Evolutionary conservation across 345 rosid genomes (phyloP).

Genomic region (Dovyalis caffra): DNA sequence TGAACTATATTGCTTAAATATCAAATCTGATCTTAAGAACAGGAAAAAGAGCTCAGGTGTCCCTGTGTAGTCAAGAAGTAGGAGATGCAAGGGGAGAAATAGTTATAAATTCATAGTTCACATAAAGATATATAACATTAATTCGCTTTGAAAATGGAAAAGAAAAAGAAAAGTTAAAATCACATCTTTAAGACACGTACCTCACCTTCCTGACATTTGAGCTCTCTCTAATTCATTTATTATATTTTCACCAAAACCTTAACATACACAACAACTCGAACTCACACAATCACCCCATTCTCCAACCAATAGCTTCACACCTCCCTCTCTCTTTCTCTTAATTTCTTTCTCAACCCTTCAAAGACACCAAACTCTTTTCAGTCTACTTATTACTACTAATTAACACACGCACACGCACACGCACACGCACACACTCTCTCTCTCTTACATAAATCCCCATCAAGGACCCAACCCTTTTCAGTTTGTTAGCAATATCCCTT

Average conservation of each 20-base stretch:
- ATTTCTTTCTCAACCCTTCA: constrained; percentile 18
- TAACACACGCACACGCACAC: neutral
- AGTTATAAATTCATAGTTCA: neutral
- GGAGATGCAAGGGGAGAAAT: neutral
- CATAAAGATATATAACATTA: neutral
- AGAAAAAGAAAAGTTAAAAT: neutral
- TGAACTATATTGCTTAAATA: too few species aligned
- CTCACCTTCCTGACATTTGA: constrained; percentile 35
- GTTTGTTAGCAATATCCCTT: constrained; percentile 14
- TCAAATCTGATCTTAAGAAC: too few species aligned
- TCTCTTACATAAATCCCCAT: constrained; percentile 12
- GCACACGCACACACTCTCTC: constrained; percentile 8
- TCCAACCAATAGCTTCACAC: neutral
- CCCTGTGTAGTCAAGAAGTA: neutral
- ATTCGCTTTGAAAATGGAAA: constrained; percentile 17
- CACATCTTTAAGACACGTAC: constrained; percentile 13
- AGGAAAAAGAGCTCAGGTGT: neutral
- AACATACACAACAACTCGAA: neutral
- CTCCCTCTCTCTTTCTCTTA: constrained; percentile 4
- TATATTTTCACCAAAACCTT: constrained; percentile 3
- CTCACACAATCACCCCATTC: neutral
- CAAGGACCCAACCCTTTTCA: constrained; percentile 29
- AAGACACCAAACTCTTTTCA: constrained; percentile 18
- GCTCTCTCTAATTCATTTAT: constrained; percentile 1
- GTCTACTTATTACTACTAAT: too few species aligned